phyloP scores from a whole-genome alignment of 2,329 filamentous ascomycete species.

The Exophiala spinifera region DNA sequence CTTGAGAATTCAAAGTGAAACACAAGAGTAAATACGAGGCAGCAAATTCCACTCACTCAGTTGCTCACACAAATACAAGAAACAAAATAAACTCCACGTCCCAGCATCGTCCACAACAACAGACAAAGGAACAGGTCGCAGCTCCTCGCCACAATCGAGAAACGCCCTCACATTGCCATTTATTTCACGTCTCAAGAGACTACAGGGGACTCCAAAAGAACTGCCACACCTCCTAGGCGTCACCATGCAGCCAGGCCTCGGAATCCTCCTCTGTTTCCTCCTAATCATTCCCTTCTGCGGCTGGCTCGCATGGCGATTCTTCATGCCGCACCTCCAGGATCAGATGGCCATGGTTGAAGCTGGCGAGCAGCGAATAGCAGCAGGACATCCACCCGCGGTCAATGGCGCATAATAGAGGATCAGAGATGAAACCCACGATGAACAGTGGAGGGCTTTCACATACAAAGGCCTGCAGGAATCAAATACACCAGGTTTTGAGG shows the following conservation, averaged over 20 bases:
- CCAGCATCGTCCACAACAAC: background rate
- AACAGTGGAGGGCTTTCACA: too few species aligned
- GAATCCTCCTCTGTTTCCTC: constrained; percentile 30
- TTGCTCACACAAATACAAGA: background rate
- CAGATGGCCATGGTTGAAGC: constrained; percentile 25
- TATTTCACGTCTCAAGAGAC: background rate
- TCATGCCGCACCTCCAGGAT: constrained; percentile 24
- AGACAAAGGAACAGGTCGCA: background rate
- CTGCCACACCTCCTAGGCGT: background rate
- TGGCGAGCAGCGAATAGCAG: constrained; percentile 22
- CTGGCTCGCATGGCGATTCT: constrained; percentile 28
- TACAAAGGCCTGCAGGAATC: too few species aligned
- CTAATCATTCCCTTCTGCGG: constrained; percentile 26
- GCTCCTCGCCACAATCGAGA: background rate
- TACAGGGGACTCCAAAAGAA: background rate
- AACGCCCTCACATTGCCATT: background rate
- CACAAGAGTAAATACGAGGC: background rate
- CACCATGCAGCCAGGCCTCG: constrained; percentile 28
- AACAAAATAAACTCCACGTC: too few species aligned
- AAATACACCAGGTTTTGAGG: too few species aligned
- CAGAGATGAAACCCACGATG: too few species aligned
- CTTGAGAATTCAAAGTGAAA: constrained; percentile 30
- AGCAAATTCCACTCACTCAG: background rate
- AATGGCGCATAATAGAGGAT: background rate
- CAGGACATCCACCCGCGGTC: constrained; percentile 3